Percentiles rank a stretch among this genome's conserved stretches.
These are phyloP conservation scores for Auricularia cornea DNA, from an alignment of 768 basidiomycete species.

Conservation along the genomic window DNA sequence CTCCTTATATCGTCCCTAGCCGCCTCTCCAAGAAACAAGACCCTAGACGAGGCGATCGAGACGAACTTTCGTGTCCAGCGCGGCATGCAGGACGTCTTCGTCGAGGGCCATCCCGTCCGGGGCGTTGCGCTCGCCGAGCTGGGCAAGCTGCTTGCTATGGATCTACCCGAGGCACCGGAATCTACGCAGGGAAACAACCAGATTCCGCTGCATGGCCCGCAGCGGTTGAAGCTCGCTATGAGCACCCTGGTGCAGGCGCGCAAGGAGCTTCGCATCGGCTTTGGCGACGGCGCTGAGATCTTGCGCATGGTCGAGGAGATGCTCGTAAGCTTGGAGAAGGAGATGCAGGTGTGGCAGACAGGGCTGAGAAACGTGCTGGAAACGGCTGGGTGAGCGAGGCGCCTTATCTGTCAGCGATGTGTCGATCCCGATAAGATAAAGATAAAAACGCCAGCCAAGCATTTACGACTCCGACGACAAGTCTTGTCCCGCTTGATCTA, in stretches of 20 bases:
- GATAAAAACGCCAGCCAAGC: too few relatives aligned
- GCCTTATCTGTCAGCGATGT: too few relatives aligned
- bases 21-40: not conserved
- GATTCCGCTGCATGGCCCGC: slow-evolving; percentile 1
- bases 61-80: slow-evolving; percentile 43
- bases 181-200: slow-evolving; percentile 3
- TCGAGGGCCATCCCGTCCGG: slow-evolving; percentile 65
- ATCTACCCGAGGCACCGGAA: slow-evolving; percentile 30
- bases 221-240: slow-evolving; percentile 38
- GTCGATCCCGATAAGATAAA: too few relatives aligned
- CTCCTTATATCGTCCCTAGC: slow-evolving; percentile 50
- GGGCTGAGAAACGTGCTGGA: slow-evolving; percentile 47
- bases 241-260: slow-evolving; percentile 56
- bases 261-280: slow-evolving; percentile 56
- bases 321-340: slow-evolving; percentile 58
- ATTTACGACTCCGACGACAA: too few relatives aligned
- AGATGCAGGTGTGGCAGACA: slow-evolving; percentile 60
- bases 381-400: not conserved
- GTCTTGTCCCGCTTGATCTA: not conserved
- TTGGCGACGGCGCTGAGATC: slow-evolving; percentile 56
- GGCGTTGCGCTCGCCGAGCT: slow-evolving; percentile 70
- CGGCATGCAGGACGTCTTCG: slow-evolving; percentile 47
- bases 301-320: slow-evolving; percentile 54
- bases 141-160: slow-evolving; percentile 72
- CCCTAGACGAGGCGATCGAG: slow-evolving; percentile 56